A percentile compares a stretch with the other conserved stretches of the same genome.
Evolutionary conservation across 2,329 filamentous ascomycete species (phyloP).

Genomic region (Aspergillus fumigatiaffinis): DNA sequence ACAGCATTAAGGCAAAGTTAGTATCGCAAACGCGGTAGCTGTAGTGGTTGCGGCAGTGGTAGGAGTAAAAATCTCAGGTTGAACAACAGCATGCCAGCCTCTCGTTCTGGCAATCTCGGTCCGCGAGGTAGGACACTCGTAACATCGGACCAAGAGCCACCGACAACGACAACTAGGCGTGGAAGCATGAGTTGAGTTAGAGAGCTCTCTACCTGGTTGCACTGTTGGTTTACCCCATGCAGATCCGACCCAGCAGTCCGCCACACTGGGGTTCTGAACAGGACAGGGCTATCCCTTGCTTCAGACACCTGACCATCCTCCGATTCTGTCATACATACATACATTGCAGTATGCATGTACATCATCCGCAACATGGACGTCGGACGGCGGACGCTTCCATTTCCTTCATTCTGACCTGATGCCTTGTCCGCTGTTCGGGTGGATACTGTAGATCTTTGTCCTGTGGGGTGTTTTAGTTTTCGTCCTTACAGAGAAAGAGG

Average conservation of each 20-base stretch:
- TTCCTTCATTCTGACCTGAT: background rate
- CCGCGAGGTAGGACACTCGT: background rate
- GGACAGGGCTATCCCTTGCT: constrained; percentile 15
- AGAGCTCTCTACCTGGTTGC: too few relatives aligned
- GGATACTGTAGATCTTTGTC: background rate
- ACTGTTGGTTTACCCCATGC: background rate
- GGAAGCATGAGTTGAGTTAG: too few relatives aligned
- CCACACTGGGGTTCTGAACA: background rate
- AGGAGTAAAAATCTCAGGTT: background rate
- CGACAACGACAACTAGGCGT: too few relatives aligned
- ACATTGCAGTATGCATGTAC: constrained; percentile 6
- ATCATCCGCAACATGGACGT: constrained; percentile 3
- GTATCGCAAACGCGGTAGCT: background rate
- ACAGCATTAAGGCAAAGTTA: background rate
- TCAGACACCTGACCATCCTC: constrained; percentile 6
- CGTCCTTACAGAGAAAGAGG: background rate
- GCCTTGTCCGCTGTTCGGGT: background rate
- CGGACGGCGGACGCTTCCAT: constrained; percentile 5
- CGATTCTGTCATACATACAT: background rate
- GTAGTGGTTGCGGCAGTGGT: too few relatives aligned
- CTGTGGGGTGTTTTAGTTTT: background rate
- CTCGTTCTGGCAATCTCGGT: background rate
- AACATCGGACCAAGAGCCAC: background rate
- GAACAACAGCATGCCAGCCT: constrained; percentile 2
- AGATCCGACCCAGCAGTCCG: background rate